A percentile compares a stretch with the other conserved stretches of the same genome.
phyloP scores from a whole-genome alignment of 495 filamentous ascomycete species.

The Apodospora peruviana region DNA sequence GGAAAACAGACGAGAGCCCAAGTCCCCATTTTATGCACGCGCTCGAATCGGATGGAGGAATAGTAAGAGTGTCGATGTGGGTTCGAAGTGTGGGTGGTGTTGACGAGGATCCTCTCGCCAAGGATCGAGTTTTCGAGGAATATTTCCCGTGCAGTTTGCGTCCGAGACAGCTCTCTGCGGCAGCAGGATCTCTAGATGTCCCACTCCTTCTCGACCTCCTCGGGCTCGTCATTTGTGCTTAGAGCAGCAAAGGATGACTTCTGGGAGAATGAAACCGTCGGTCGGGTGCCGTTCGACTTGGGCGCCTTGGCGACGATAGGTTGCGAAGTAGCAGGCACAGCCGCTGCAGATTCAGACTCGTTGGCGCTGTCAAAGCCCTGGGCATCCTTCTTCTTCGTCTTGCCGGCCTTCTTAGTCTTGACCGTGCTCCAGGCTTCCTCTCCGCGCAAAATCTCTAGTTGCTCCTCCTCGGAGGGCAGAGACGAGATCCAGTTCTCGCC shows the following conservation, averaged over 20 bases:
- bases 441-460: slow-evolving; percentile 62
- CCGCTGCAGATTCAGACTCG: slow-evolving; percentile 19
- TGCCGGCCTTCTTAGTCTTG: slow-evolving; percentile 59
- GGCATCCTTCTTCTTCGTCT: slow-evolving; percentile 39
- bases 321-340: slow-evolving; percentile 1
- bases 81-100: no score
- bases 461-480: slow-evolving; percentile 79
- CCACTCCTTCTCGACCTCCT: slow-evolving; percentile 43
- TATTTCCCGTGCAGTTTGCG: no score
- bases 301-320: slow-evolving; percentile 19
- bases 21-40: no score
- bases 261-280: slow-evolving; percentile 28
- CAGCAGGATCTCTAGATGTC: slow-evolving; percentile 30
- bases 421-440: slow-evolving; percentile 73
- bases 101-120: no score
- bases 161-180: no score
- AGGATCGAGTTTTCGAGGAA: no score
- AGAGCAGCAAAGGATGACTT: slow-evolving; percentile 46
- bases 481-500: slow-evolving; percentile 47
- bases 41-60: no score
- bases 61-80: no score
- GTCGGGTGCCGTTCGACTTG: slow-evolving; percentile 17
- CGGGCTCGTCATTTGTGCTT: slow-evolving; percentile 32
- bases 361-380: slow-evolving; percentile 19
- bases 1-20: no score